phyloP scores from a whole-genome alignment of 441 rosid genomes.

The Gossypium schwendimanii region DNA sequence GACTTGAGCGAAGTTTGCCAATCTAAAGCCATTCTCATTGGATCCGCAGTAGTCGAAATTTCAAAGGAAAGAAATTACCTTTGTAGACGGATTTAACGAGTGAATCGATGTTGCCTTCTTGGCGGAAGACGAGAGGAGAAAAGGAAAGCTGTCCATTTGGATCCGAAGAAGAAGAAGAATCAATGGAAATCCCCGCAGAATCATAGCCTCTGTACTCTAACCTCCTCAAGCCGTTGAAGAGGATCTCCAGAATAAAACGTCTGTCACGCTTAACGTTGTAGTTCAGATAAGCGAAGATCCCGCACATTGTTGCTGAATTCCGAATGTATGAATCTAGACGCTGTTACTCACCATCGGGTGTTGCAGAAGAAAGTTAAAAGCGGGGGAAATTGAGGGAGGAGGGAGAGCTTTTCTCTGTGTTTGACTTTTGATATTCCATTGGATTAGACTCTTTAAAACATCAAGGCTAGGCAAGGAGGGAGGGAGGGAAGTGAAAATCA shows the following conservation, averaged over 20 bases:
- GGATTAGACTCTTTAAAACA: not conserved
- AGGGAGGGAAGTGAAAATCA: too few species aligned
- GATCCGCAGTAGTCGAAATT: not conserved
- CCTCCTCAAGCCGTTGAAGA: constrained; percentile 45
- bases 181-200: constrained; percentile 60
- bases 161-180: constrained; percentile 19
- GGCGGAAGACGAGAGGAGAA: constrained; percentile 33
- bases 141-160: not conserved
- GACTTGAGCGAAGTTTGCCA: not conserved
- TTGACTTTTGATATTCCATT: not conserved
- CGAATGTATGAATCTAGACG: not conserved
- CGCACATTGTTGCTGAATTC: constrained; percentile 12
- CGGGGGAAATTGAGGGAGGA: not conserved
- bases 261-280: constrained; percentile 18
- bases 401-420: not conserved
- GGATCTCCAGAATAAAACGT: constrained; percentile 15
- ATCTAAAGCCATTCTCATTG: not conserved
- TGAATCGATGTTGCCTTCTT: constrained; percentile 60
- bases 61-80: constrained; percentile 22
- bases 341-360: not conserved
- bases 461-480: not conserved
- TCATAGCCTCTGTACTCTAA: constrained; percentile 67
- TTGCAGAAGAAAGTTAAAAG: not conserved
- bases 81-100: constrained; percentile 54
- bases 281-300: constrained; percentile 20